A percentile compares a stretch with the other conserved stretches of the same genome.
These are phyloP conservation scores for Carex scoparia DNA, from an alignment of 176 grass and related monocot genomes.

Conservation along the genomic window DNA sequence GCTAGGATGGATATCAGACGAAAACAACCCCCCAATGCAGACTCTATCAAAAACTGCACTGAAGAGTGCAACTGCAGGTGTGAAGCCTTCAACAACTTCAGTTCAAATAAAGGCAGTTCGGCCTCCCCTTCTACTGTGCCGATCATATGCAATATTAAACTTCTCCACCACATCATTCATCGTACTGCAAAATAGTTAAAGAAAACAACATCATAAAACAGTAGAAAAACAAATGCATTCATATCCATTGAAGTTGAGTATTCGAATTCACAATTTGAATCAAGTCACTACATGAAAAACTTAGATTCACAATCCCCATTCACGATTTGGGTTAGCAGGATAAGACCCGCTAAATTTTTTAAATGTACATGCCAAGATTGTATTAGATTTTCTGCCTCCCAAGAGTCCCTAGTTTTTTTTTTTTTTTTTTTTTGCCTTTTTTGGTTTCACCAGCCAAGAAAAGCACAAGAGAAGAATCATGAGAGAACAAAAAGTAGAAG, in stretches of 20 bases:
- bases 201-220: conserved; percentile 1
- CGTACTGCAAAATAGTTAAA: conserved; percentile 44
- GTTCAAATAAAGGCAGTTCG: conserved; percentile 72
- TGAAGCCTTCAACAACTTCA: conserved; percentile 4
- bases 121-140: conserved; percentile 71
- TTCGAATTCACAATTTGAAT: background rate
- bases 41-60: conserved; percentile 22
- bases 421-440: background rate
- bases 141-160: conserved; percentile 74
- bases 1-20: conserved; percentile 2
- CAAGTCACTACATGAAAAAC: background rate
- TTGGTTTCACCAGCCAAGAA: background rate
- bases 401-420: background rate
- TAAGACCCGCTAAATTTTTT: background rate
- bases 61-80: conserved; percentile 3
- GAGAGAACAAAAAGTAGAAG: background rate
- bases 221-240: background rate
- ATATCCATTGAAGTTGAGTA: background rate
- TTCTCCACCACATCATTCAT: conserved; percentile 97
- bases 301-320: background rate
- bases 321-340: too few species aligned
- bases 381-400: background rate
- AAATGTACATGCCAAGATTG: background rate
- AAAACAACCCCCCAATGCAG: background rate
- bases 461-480: background rate